Conservation (phyloP, 2,329 filamentous ascomycete species). For the Rosellinia necatrix region DNA sequence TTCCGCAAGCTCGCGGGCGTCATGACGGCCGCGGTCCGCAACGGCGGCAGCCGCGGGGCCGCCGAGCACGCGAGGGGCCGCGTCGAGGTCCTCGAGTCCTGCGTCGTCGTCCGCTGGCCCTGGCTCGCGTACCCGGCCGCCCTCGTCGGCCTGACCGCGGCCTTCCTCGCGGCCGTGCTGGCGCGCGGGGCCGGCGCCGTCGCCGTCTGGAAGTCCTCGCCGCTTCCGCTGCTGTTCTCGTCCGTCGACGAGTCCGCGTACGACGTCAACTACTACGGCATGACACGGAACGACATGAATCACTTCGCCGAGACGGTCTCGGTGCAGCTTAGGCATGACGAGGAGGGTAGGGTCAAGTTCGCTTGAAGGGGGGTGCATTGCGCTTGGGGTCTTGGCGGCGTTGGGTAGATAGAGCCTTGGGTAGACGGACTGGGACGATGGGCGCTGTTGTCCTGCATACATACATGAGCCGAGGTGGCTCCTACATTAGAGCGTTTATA, state of each 20-base stretch:
- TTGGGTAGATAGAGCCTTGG: too few species aligned
- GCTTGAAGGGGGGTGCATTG: too few species aligned
- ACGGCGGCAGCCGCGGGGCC: neutral
- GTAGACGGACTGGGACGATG: too few species aligned
- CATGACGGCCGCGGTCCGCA: slow-evolving; percentile 16
- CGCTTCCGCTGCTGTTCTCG: slow-evolving; percentile 3
- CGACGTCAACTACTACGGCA: neutral
- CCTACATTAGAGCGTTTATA: too few species aligned
- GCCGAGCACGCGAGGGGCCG: slow-evolving; percentile 6
- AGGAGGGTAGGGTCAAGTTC: too few species aligned
- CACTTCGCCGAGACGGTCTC: too few species aligned
- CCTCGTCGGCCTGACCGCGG: slow-evolving; percentile 1
- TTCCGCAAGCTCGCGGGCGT: slow-evolving; percentile 5
- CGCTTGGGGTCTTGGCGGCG: too few species aligned
- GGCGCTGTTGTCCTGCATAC: too few species aligned
- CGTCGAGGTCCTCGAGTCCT: slow-evolving; percentile 4
- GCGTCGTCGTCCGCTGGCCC: slow-evolving; percentile 5
- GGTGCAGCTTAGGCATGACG: too few species aligned
- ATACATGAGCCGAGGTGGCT: too few species aligned
- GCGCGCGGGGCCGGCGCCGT: neutral
- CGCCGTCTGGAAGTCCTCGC: slow-evolving; percentile 14
- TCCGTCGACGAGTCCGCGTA: slow-evolving; percentile 7
- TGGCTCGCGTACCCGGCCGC: slow-evolving; percentile 18
- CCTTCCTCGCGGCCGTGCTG: slow-evolving; percentile 5
- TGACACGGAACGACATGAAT: neutral